Percentiles rank a stretch among this genome's conserved stretches.
Conservation (phyloP, 352 stramenopile species). For the Phytophthora fragariaefolia region DNA sequence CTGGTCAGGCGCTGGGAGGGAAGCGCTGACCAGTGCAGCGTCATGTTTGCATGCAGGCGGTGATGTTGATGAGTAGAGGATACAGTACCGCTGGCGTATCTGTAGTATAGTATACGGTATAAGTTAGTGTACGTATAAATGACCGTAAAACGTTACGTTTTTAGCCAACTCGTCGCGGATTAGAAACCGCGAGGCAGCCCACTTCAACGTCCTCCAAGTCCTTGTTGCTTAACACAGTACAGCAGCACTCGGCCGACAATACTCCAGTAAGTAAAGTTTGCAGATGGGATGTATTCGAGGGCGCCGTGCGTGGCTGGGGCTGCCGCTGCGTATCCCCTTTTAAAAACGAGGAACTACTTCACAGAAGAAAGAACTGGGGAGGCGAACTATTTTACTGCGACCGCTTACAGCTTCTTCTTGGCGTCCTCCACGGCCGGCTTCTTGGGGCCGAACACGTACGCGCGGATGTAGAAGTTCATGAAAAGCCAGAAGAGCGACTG, state of each 20-base stretch:
- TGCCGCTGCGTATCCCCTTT: constrained; percentile 21
- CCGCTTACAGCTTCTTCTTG: constrained; percentile 50
- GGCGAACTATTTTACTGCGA: constrained; percentile 17
- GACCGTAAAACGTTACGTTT: too few relatives aligned
- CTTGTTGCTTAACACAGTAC: too few relatives aligned
- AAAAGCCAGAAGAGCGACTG: constrained; percentile 95
- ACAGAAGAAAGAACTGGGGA: constrained; percentile 18
- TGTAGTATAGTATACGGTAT: too few relatives aligned
- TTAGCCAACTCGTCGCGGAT: too few relatives aligned
- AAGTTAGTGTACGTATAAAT: too few relatives aligned
- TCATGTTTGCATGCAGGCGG: constrained; percentile 18
- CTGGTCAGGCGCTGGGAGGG: background rate
- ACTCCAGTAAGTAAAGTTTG: constrained; percentile 5
- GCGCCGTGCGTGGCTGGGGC: background rate
- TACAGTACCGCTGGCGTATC: too few relatives aligned
- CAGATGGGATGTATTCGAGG: constrained; percentile 25
- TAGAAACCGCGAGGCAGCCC: too few relatives aligned
- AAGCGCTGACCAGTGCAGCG: background rate
- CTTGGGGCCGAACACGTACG: constrained; percentile 79
- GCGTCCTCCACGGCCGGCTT: constrained; percentile 32
- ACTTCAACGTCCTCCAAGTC: background rate
- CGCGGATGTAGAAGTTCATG: constrained; percentile 95
- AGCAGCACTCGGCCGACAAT: background rate
- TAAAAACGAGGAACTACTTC: constrained; percentile 26
- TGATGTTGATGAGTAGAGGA: constrained; percentile 20